Evolutionary conservation across 345 rosid genomes (phyloP).

Genomic region (Iberis pinnata): DNA sequence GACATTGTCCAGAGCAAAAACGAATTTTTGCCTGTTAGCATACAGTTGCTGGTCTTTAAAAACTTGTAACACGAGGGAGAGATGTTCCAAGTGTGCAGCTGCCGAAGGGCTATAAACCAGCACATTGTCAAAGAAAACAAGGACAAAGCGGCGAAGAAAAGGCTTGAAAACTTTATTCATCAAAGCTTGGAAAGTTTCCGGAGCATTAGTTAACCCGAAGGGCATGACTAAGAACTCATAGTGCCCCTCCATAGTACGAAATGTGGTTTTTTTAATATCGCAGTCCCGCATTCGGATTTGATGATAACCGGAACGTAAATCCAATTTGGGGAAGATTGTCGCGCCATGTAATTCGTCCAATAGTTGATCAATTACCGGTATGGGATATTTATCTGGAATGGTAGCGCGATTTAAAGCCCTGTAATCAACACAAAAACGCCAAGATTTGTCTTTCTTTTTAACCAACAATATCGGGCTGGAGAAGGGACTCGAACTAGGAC

Average conservation of each 20-base stretch:
- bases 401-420: background rate
- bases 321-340: background rate
- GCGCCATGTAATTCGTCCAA: background rate
- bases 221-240: background rate
- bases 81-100: background rate
- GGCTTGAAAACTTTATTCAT: background rate
- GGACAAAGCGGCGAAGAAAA: background rate
- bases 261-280: background rate
- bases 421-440: background rate
- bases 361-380: background rate
- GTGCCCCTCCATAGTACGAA: background rate
- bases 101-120: too few species aligned
- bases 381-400: background rate
- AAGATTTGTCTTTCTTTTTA: background rate
- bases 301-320: background rate
- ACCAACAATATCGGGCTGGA: background rate
- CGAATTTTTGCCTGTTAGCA: background rate
- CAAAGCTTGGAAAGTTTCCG: background rate
- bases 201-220: background rate
- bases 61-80: background rate
- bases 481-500: background rate
- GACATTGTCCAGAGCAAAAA: too few species aligned
- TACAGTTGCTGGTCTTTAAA: background rate
- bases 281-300: background rate
- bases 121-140: background rate